Conservation (phyloP, 2,329 filamentous ascomycete genomes). For the Colletotrichum sp. region DNA sequence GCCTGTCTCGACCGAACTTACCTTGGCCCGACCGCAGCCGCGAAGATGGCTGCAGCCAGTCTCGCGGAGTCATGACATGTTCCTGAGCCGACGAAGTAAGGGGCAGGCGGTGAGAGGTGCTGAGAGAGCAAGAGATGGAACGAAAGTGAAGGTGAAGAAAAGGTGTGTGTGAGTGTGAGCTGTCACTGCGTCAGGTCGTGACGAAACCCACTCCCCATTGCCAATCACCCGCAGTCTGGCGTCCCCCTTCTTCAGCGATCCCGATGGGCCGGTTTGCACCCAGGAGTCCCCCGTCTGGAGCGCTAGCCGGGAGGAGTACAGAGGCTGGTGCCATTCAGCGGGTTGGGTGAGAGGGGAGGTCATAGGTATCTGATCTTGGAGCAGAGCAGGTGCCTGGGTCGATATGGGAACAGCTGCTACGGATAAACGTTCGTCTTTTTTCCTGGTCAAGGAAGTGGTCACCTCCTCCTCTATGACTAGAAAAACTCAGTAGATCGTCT, state of each 20-base stretch:
- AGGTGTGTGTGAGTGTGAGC: conserved; percentile 13
- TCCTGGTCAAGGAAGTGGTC: neutral
- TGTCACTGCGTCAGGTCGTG: conserved; percentile 17
- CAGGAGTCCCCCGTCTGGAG: neutral
- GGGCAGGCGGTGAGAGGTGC: neutral
- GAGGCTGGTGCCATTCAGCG: neutral
- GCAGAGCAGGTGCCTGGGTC: neutral
- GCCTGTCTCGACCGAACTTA: neutral
- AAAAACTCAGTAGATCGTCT: neutral
- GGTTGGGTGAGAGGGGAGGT: neutral
- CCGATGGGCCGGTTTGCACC: conserved; percentile 1
- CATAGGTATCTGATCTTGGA: neutral
- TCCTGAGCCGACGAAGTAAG: neutral
- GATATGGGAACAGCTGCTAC: neutral
- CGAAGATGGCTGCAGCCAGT: neutral
- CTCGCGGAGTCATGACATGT: neutral
- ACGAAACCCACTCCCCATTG: conserved; percentile 4
- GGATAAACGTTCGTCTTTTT: neutral
- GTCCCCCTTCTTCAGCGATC: conserved; percentile 13
- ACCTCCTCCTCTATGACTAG: neutral
- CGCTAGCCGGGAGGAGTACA: neutral
- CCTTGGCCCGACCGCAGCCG: neutral
- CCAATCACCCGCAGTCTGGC: conserved; percentile 2
- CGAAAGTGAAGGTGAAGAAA: neutral
- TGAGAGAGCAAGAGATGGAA: neutral